Evolutionary conservation across 768 basidiomycete genomes (phyloP).

Genomic region (Leccinum variicolor): DNA sequence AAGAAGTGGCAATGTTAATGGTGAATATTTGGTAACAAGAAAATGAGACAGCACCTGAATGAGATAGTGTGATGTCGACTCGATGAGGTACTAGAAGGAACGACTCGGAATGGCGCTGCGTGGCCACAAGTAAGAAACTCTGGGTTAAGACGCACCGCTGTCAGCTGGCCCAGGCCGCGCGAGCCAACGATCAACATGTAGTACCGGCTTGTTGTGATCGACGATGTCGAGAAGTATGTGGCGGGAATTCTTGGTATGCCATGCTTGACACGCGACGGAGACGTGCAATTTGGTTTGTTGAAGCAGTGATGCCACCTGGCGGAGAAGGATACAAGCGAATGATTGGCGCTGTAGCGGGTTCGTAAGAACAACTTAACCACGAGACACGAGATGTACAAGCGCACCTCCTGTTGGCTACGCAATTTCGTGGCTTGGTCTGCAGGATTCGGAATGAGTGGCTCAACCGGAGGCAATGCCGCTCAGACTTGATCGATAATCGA

Average conservation of each 20-base stretch:
- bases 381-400: constrained; percentile 13
- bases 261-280: constrained; percentile 86
- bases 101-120: too few relatives aligned
- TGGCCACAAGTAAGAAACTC: not conserved
- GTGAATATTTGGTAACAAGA: not conserved
- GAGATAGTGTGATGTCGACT: constrained; percentile 93
- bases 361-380: constrained; percentile 9
- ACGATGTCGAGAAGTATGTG: constrained; percentile 92
- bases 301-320: constrained; percentile 85
- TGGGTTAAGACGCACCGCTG: constrained; percentile 55
- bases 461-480: constrained; percentile 45
- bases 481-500: not conserved
- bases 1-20: not conserved
- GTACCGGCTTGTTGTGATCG: constrained; percentile 80
- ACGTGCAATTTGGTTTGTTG: constrained; percentile 90
- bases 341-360: constrained; percentile 67
- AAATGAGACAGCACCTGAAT: constrained; percentile 58
- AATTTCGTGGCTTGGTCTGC: constrained; percentile 77
- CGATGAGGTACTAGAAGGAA: constrained; percentile 66
- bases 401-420: constrained; percentile 87
- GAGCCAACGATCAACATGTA: constrained; percentile 91
- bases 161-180: constrained; percentile 80
- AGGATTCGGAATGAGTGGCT: constrained; percentile 64
- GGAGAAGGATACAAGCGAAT: constrained; percentile 80
- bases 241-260: constrained; percentile 93